Conservation (phyloP, 2,329 filamentous ascomycete species). For the Diplodia intermedia region DNA sequence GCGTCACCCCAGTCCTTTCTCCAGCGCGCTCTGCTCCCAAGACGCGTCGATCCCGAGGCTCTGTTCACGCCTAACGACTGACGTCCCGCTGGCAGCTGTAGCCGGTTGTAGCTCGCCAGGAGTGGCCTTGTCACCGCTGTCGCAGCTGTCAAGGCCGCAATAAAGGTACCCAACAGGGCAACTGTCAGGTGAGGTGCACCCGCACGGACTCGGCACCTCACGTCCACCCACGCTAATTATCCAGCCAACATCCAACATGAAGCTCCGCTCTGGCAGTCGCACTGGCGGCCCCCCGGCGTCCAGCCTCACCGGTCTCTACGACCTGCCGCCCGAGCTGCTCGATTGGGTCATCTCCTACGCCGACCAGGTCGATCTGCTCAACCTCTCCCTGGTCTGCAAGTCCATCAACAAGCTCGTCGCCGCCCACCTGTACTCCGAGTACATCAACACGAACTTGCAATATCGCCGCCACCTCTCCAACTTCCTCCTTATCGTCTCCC, state of each 20-base stretch:
- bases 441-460: slow-evolving; percentile 28
- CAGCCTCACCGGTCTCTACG: background rate
- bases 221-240: background rate
- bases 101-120: background rate
- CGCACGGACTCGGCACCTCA: background rate
- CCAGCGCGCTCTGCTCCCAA: background rate
- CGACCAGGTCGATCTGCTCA: slow-evolving; percentile 23
- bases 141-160: background rate
- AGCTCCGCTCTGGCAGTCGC: background rate
- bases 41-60: background rate
- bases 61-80: background rate
- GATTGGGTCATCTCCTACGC: slow-evolving; percentile 19
- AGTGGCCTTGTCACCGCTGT: background rate
- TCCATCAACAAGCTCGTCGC: slow-evolving; percentile 10
- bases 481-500: slow-evolving; percentile 13
- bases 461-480: slow-evolving; percentile 12
- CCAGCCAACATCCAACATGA: slow-evolving; percentile 1
- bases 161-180: background rate
- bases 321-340: slow-evolving; percentile 28
- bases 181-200: slow-evolving; percentile 5
- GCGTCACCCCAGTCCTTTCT: background rate
- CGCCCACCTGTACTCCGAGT: slow-evolving; percentile 13
- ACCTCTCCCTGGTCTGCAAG: slow-evolving; percentile 30
- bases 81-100: background rate
- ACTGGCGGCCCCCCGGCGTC: background rate